Evolutionary conservation across 1,284 basidiomycete genomes (phyloP).

Genomic region (Marasmius tenuissimus): DNA sequence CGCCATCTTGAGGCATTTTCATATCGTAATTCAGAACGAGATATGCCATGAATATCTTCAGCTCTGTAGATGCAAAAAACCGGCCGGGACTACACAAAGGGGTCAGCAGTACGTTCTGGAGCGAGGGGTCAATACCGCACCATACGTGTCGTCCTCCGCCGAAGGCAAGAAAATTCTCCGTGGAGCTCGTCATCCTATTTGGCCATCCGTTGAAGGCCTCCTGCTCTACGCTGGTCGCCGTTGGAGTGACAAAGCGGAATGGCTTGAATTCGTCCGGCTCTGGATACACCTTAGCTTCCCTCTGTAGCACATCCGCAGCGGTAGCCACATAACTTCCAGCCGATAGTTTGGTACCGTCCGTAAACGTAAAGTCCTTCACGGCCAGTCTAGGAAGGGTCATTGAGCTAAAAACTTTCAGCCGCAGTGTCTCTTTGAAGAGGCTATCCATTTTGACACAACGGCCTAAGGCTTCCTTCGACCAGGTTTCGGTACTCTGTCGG

Average conservation of each 20-base stretch:
- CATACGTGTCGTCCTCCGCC: slow-evolving; percentile 44
- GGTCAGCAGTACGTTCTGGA: not conserved
- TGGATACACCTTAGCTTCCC: slow-evolving; percentile 32
- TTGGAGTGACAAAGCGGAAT: slow-evolving; percentile 33
- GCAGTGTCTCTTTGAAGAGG: slow-evolving; percentile 40
- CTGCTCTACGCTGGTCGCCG: slow-evolving; percentile 17
- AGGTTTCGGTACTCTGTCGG: slow-evolving; percentile 22
- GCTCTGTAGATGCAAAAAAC: slow-evolving; percentile 34
- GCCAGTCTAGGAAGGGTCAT: slow-evolving; percentile 10
- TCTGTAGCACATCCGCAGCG: slow-evolving; percentile 32
- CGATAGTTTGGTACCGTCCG: slow-evolving; percentile 42
- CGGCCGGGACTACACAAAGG: slow-evolving; percentile 32
- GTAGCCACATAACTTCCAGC: slow-evolving; percentile 33
- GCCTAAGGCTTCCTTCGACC: slow-evolving; percentile 36
- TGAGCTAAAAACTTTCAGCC: slow-evolving; percentile 30
- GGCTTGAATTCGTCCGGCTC: slow-evolving; percentile 33
- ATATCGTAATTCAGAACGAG: slow-evolving; percentile 37
- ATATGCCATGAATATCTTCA: slow-evolving; percentile 36
- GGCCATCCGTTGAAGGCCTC: slow-evolving; percentile 10
- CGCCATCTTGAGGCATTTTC: slow-evolving; percentile 27
- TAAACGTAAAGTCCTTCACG: slow-evolving; percentile 34
- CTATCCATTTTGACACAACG: slow-evolving; percentile 38
- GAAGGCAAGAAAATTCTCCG: slow-evolving; percentile 35
- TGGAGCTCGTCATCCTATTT: slow-evolving; percentile 29
- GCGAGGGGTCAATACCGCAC: slow-evolving; percentile 29